Base-by-base conservation (phyloP, 176 grass and related monocot species). In the Ampelocalamus luodianensis region DNA sequence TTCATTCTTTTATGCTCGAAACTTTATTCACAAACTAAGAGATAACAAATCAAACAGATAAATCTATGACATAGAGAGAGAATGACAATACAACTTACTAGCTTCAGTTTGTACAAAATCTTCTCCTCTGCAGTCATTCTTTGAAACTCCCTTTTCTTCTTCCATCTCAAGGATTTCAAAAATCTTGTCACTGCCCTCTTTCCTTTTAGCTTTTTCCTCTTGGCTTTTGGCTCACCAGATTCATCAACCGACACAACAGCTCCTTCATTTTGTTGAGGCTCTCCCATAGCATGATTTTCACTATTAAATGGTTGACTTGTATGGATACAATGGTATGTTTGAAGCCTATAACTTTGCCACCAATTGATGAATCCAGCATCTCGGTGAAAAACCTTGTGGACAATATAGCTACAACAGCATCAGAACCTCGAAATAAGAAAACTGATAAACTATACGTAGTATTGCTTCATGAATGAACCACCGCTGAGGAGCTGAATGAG, bases 41-140 rank as follows among this genome's bases (percentile, higher is more conserved):
- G 11, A 65, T 10, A 73, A 14, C 16, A 65, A 77, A 65, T 39
- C 18, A 42, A 86, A 73, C 17, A 27, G 1, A 20, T 44, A 78
- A 22, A 49, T 68, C 36, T 59, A 46, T 22, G 59, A 36, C 23
- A 82, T 37, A 22, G 4, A 45, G 14, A 82, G 24, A 18, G 9
- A 75, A 76, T 24, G 7, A 18, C 20, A 65, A 70, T 45, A 83
- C 2, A 76, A 58, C 64, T 76, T 92, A 98, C 96, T 68, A 88
- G 90, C 83, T 87, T 95, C 50, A 98, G 81, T 92, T 95, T 95
- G 72, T 92, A 89, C 73, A 98, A 80, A 86, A 98, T 95, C 72
- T 98, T 95, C 85, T 98, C 96, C 85, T 98, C 96, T 0, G 87
- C 82, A 17, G 96, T 98, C 96, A 98, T 98, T 82, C 88, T 92